Percentiles rank a stretch among this genome's conserved stretches.
phyloP scores from a whole-genome alignment of 106 monocot genomes.

The Dendrobium nobile region DNA sequence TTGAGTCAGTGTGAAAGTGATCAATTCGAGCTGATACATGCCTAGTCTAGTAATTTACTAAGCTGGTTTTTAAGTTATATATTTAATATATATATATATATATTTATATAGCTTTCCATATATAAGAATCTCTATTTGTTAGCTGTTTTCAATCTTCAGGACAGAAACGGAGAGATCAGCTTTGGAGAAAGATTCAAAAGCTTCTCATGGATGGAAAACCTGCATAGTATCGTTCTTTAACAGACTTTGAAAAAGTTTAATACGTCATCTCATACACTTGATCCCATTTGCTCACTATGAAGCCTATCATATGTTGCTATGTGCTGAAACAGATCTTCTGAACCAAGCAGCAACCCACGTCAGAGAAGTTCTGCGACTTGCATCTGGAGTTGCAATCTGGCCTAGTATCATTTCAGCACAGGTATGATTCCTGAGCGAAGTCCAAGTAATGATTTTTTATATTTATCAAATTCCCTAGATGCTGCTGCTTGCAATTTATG shows the following conservation, averaged over 20 bases:
- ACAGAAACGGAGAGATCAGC: slow-evolving; percentile 84
- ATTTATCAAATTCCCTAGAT: no score
- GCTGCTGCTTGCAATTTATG: no score
- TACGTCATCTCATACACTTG: slow-evolving; percentile 83
- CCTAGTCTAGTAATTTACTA: not conserved
- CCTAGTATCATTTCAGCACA: slow-evolving; percentile 88
- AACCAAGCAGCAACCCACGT: slow-evolving; percentile 72
- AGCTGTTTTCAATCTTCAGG: slow-evolving; percentile 30
- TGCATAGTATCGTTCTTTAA: slow-evolving; percentile 76
- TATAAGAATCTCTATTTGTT: not conserved
- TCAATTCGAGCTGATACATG: not conserved
- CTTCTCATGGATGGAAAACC: slow-evolving; percentile 89
- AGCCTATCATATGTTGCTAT: slow-evolving; percentile 91
- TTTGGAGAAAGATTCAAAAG: slow-evolving; percentile 82
- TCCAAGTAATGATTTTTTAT: not conserved
- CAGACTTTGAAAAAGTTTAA: slow-evolving; percentile 79
- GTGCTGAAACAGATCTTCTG: slow-evolving; percentile 87
- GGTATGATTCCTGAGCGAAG: slow-evolving; percentile 29
- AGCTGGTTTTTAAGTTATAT: not conserved
- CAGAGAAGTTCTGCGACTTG: slow-evolving; percentile 55
- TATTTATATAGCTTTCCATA: no score
- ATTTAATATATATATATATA: not conserved
- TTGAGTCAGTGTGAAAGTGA: not conserved
- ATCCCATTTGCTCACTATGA: slow-evolving; percentile 97
- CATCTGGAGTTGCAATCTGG: slow-evolving; percentile 88